These are phyloP conservation scores for Chaetomium globosum DNA, from an alignment of 2,329 filamentous ascomycete species.

Conservation along the genomic window DNA sequence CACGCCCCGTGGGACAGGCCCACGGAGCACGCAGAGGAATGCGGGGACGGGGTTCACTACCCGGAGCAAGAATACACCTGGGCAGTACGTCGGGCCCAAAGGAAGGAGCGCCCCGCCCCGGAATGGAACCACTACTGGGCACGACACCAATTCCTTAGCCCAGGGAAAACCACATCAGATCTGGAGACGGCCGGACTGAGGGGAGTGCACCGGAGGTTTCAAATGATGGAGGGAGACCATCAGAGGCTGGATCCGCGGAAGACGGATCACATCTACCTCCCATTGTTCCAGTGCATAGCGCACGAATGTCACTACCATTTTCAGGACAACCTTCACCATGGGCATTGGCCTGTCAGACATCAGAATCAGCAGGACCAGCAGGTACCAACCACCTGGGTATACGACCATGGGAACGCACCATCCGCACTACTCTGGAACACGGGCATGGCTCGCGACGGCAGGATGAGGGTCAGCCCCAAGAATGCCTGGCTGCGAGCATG, in stretches of 20 bases:
- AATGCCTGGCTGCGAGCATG: not conserved
- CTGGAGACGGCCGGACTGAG: not conserved
- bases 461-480: not conserved
- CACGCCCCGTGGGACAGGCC: too few relatives aligned
- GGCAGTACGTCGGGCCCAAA: too few relatives aligned
- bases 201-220: not conserved
- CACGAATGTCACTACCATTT: not conserved
- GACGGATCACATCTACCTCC: not conserved
- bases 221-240: not conserved
- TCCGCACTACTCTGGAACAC: too few relatives aligned
- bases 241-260: not conserved
- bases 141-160: too few relatives aligned
- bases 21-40: too few relatives aligned
- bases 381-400: not conserved
- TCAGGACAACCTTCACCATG: not conserved
- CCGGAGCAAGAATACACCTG: too few relatives aligned
- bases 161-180: too few relatives aligned
- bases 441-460: not conserved
- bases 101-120: too few relatives aligned
- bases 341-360: not conserved
- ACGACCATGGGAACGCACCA: too few relatives aligned
- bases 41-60: too few relatives aligned
- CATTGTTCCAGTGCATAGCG: not conserved
- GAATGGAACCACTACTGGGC: too few relatives aligned
- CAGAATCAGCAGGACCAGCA: not conserved